phyloP scores from a whole-genome alignment of 2,329 filamentous ascomycete genomes.

The Plectosphaerella sp. region DNA sequence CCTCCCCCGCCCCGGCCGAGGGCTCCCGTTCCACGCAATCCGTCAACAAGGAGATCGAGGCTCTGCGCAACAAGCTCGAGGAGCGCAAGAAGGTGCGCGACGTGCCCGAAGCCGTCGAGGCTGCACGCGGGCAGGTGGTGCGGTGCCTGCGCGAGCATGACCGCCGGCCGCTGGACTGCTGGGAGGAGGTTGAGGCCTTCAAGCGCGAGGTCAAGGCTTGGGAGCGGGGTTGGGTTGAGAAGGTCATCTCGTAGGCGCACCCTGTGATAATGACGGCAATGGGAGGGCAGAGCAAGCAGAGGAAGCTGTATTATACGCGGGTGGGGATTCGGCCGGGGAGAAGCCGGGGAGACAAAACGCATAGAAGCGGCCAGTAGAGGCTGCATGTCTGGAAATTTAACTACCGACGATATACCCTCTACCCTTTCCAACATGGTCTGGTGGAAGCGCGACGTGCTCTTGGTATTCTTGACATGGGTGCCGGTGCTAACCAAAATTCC shows the following conservation, averaged over 20 bases:
- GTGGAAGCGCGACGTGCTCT: no score
- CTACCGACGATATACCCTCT: slow-evolving; percentile 4
- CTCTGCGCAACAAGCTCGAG: slow-evolving; percentile 55
- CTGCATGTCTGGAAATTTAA: slow-evolving; percentile 10
- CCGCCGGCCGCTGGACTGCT: slow-evolving; percentile 86
- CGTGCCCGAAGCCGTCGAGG: slow-evolving; percentile 67
- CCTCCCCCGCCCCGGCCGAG: slow-evolving; percentile 20
- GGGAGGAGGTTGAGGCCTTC: slow-evolving; percentile 86
- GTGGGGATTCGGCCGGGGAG: slow-evolving; percentile 7
- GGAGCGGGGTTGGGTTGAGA: slow-evolving; percentile 85
- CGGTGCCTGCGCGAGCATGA: slow-evolving; percentile 81
- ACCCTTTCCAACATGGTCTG: no score
- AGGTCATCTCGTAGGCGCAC: slow-evolving; percentile 52
- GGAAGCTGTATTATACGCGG: slow-evolving; percentile 25
- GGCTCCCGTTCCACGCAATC: slow-evolving; percentile 33
- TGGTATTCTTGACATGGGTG: no score
- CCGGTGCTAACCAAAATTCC: no score
- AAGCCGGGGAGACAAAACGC: slow-evolving; percentile 18
- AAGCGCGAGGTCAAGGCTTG: slow-evolving; percentile 83
- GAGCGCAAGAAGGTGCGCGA: slow-evolving; percentile 61
- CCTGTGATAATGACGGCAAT: not conserved
- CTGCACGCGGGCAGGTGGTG: slow-evolving; percentile 71
- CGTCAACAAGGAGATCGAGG: slow-evolving; percentile 56
- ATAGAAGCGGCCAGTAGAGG: not conserved
- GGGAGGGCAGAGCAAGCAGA: not conserved